These are phyloP conservation scores for Henckelia pumila DNA, from an alignment of 257 asterid genomes.

Conservation along the genomic window DNA sequence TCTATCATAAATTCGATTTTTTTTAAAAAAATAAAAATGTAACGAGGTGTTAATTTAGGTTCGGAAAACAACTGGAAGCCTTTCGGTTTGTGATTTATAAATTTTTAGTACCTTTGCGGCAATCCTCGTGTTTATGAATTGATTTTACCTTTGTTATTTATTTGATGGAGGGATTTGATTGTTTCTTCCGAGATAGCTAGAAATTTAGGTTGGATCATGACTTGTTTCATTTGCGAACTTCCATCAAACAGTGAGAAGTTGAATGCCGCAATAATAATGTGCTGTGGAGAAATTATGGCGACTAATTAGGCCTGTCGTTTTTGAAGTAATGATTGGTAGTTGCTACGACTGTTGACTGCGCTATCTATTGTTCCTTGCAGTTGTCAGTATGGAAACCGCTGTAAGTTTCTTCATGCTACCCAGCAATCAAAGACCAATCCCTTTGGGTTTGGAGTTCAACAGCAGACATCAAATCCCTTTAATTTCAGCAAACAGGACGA, in stretches of 20 bases:
- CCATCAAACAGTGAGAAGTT: background rate
- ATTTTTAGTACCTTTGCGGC: too few species aligned
- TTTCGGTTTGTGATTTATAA: background rate
- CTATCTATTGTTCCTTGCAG: conserved; percentile 46
- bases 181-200: too few species aligned
- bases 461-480: conserved; percentile 64
- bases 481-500: conserved; percentile 69
- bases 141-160: background rate
- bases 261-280: background rate
- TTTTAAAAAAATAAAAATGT: too few species aligned
- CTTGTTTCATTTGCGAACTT: too few species aligned
- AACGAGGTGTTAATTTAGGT: background rate
- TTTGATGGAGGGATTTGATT: too few species aligned
- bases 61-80: background rate
- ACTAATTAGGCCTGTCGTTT: too few species aligned
- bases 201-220: too few species aligned
- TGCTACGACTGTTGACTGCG: conserved; percentile 2
- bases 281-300: background rate
- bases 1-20: too few species aligned
- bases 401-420: conserved; percentile 67
- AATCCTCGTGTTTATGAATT: too few species aligned
- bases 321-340: background rate
- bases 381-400: conserved; percentile 69
- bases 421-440: conserved; percentile 59
- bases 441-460: conserved; percentile 71